phyloP scores from a whole-genome alignment of 78 protist species.

The Chrysochromulina parva region DNA sequence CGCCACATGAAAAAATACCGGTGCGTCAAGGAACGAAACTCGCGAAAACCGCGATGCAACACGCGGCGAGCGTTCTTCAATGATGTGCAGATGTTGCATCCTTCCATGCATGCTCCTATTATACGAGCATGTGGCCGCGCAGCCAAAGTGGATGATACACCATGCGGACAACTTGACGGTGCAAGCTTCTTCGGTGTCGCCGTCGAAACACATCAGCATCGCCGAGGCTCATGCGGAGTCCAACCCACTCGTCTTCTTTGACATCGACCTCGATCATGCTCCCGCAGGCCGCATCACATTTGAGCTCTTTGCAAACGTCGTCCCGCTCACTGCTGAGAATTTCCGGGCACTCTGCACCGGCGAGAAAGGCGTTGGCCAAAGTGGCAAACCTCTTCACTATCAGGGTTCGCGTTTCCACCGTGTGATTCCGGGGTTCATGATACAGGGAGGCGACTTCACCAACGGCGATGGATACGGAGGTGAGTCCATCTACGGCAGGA shows the following conservation, averaged over 20 bases:
- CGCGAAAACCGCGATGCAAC: no score
- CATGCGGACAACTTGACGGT: no score
- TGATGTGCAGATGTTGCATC: no score
- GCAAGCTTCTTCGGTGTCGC: no score
- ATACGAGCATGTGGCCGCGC: no score
- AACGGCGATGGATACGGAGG: constrained; percentile 98
- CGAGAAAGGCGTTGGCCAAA: constrained; percentile 61
- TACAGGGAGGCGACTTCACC: constrained; percentile 95
- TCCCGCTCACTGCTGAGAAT: constrained; percentile 62
- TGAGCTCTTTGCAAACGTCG: constrained; percentile 27
- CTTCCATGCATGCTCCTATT: no score
- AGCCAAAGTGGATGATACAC: no score
- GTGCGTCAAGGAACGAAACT: no score
- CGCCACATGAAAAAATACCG: no score
- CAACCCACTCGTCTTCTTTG: constrained; percentile 19
- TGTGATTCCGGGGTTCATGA: constrained; percentile 57
- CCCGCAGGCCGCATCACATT: constrained; percentile 46
- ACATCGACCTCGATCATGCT: constrained; percentile 14
- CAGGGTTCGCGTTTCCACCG: constrained; percentile 55
- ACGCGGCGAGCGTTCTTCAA: no score
- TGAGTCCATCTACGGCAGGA: constrained; percentile 88
- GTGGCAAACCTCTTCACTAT: constrained; percentile 36
- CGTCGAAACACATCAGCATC: no score
- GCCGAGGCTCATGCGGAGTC: no score
- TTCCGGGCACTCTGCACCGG: constrained; percentile 71